These are phyloP conservation scores for Sugiyamaella grinbergsii DNA, from an alignment of 1,139 yeast genomes.

Conservation along the genomic window DNA sequence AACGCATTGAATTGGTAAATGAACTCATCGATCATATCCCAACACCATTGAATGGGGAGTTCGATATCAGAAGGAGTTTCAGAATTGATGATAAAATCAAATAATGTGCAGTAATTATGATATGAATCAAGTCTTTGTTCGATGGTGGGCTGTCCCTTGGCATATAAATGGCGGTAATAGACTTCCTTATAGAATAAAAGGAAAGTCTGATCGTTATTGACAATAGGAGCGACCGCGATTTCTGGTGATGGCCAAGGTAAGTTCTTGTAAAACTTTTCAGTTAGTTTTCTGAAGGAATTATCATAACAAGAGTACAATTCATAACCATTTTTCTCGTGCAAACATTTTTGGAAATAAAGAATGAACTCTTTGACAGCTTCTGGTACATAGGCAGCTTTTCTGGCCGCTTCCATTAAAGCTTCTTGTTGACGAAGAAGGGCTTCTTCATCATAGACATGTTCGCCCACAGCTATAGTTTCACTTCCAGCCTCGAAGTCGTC, in stretches of 20 bases:
- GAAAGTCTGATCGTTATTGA: conserved; percentile 49
- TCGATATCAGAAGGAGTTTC: conserved; percentile 50
- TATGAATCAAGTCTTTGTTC: conserved; percentile 51
- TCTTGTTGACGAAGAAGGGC: conserved; percentile 42
- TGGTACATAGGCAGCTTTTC: conserved; percentile 42
- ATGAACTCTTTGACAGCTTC: conserved; percentile 50
- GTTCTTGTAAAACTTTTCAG: conserved; percentile 49
- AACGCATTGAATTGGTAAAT: conserved; percentile 53
- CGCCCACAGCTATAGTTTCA: conserved; percentile 40
- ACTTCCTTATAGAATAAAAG: conserved; percentile 51
- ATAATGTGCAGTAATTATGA: conserved; percentile 52
- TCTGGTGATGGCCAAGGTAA: conserved; percentile 51
- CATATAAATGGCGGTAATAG: conserved; percentile 52
- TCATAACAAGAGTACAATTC: conserved; percentile 51
- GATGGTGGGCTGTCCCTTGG: conserved; percentile 46
- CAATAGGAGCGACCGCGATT: conserved; percentile 47
- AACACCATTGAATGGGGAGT: conserved; percentile 52
- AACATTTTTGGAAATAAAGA: conserved; percentile 47
- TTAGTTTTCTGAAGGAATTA: conserved; percentile 48
- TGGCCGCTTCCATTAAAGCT: conserved; percentile 35
- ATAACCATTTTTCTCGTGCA: conserved; percentile 48
- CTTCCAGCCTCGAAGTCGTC: conserved; percentile 29
- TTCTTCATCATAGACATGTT: conserved; percentile 39
- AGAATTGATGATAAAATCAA: conserved; percentile 49
- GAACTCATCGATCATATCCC: conserved; percentile 56